Percentiles rank a stretch among this genome's conserved stretches.
phyloP scores from a whole-genome alignment of 768 basidiomycete genomes.

The Daedalea quercina region DNA sequence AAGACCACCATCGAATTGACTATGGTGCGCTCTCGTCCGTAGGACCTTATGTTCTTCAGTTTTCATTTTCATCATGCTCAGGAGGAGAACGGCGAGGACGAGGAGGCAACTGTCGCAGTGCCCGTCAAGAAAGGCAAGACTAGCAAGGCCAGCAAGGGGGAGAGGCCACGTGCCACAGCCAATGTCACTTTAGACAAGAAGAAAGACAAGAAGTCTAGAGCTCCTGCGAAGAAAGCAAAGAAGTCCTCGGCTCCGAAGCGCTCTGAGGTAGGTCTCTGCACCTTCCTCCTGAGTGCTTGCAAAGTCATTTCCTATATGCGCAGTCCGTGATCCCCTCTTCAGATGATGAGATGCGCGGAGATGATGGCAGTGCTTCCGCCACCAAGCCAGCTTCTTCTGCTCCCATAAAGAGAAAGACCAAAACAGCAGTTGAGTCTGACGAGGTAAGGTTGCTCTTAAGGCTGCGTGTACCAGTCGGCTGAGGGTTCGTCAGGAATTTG shows the following conservation, averaged over 20 bases:
- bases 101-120: background rate
- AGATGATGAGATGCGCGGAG: background rate
- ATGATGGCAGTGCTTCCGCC: background rate
- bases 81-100: background rate
- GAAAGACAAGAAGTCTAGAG: background rate
- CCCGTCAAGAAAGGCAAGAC: background rate
- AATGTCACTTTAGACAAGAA: background rate
- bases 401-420: background rate
- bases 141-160: background rate
- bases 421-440: background rate
- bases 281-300: background rate
- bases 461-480: too few species aligned
- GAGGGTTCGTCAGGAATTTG: background rate
- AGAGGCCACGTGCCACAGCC: background rate
- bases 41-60: too few species aligned
- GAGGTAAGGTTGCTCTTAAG: background rate
- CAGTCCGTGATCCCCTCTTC: background rate
- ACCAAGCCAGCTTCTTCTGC: background rate
- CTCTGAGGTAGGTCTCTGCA: background rate
- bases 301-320: background rate
- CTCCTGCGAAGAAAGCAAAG: background rate
- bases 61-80: too few species aligned
- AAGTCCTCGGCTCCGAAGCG: background rate
- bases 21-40: conserved; percentile 24
- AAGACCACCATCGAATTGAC: conserved; percentile 35